phyloP scores from a whole-genome alignment of 345 rosid species.

The Lepidium aucheri region DNA sequence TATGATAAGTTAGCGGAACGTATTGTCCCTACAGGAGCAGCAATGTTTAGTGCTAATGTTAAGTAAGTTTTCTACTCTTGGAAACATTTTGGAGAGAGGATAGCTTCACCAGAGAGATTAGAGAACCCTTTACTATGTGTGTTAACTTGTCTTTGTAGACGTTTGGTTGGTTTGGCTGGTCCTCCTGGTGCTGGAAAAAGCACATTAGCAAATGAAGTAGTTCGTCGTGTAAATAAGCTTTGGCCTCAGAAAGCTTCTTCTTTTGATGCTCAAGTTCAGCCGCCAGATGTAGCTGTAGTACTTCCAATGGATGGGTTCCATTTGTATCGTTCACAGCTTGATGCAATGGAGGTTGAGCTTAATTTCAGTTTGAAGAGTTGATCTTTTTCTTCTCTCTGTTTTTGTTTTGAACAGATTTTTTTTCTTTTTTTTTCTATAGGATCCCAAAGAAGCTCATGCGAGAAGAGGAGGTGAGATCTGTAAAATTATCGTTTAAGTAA shows the following conservation, averaged over 20 bases:
- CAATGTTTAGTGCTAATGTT: conserved; percentile 39
- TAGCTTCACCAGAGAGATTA: not conserved
- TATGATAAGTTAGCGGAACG: conserved; percentile 66
- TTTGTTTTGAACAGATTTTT: not conserved
- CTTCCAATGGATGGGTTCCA: conserved; percentile 98
- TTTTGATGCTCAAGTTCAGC: conserved; percentile 58
- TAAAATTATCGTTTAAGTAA: not conserved
- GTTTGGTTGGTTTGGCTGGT: conserved; percentile 80
- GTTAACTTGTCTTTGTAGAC: conserved; percentile 34
- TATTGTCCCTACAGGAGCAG: conserved; percentile 53
- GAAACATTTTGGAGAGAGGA: not conserved
- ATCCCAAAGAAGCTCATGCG: conserved; percentile 94
- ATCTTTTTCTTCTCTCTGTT: not conserved
- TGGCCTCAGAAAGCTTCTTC: conserved; percentile 67
- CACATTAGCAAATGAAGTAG: conserved; percentile 73
- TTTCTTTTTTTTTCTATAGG: conserved; percentile 26
- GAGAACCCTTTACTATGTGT: not conserved
- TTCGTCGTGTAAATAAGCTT: conserved; percentile 47
- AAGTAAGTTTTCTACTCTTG: conserved; percentile 40
- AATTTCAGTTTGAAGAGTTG: not conserved
- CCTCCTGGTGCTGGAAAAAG: conserved; percentile 98
- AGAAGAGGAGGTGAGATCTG: conserved; percentile 85
- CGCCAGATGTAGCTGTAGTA: conserved; percentile 64
- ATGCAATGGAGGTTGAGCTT: conserved; percentile 79
- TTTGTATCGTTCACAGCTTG: conserved; percentile 78